These are phyloP conservation scores for Fusarium euwallaceae DNA, from an alignment of 2,329 filamentous ascomycete species.

Conservation along the genomic window DNA sequence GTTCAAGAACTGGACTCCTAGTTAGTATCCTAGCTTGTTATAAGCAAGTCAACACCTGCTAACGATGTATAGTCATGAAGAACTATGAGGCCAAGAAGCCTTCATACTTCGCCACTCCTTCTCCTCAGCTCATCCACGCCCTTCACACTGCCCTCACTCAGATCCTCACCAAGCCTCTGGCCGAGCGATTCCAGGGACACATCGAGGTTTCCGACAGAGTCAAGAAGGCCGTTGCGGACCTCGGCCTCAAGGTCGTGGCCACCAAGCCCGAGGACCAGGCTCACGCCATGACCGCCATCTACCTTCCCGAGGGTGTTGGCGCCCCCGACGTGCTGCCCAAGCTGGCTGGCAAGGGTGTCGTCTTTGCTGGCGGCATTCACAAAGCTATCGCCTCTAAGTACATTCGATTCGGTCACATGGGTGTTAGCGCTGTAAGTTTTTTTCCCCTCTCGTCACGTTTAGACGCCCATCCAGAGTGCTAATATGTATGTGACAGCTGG, in stretches of 20 bases:
- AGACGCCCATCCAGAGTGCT: conserved; percentile 27
- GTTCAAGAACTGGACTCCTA: conserved; percentile 97
- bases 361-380: conserved; percentile 96
- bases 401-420: conserved; percentile 98
- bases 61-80: conserved; percentile 80
- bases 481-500: conserved; percentile 63
- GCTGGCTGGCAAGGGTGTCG: conserved; percentile 86
- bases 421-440: conserved; percentile 82
- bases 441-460: background rate
- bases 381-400: conserved; percentile 96
- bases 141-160: conserved; percentile 90
- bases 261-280: conserved; percentile 90
- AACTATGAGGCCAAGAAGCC: conserved; percentile 99
- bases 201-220: conserved; percentile 83
- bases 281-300: conserved; percentile 98
- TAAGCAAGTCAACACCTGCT: conserved; percentile 9
- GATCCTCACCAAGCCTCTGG: conserved; percentile 83
- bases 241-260: conserved; percentile 91
- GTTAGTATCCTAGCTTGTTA: conserved; percentile 60
- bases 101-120: conserved; percentile 97
- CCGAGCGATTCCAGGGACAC: conserved; percentile 87
- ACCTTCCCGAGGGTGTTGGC: conserved; percentile 86
- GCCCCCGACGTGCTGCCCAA: conserved; percentile 87
- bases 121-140: conserved; percentile 92
- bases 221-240: conserved; percentile 83